Conservation (phyloP, 1,139 yeast genomes). For the Hyphopichia fennica region DNA sequence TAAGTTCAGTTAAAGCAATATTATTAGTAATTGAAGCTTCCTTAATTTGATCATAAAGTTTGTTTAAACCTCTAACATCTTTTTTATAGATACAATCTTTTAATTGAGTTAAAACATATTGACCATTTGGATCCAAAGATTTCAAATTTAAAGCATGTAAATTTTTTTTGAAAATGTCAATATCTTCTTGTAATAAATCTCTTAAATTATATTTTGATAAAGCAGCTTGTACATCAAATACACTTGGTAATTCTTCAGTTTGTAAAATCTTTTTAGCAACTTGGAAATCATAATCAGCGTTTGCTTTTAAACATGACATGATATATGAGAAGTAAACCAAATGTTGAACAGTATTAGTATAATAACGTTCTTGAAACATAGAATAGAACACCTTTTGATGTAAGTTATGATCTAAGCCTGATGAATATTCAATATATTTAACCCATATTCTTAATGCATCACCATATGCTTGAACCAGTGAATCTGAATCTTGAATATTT, state of each 20-base stretch:
- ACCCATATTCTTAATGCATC: conserved; percentile 36
- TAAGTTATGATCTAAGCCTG: conserved; percentile 11
- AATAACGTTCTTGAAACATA: conserved; percentile 12
- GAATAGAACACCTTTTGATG: conserved; percentile 10
- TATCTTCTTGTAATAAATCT: conserved; percentile 10
- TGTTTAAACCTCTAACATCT: conserved; percentile 20
- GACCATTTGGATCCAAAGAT: conserved; percentile 38
- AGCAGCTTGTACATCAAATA: conserved; percentile 18
- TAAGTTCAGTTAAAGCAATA: conserved; percentile 27
- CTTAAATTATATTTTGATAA: conserved; percentile 7
- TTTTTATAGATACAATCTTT: conserved; percentile 19
- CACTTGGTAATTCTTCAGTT: conserved; percentile 24
- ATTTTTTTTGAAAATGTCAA: conserved; percentile 12
- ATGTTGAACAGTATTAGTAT: conserved; percentile 19
- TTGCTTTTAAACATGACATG: conserved; percentile 26
- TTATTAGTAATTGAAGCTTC: conserved; percentile 23
- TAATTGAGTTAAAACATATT: conserved; percentile 21
- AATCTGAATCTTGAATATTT: conserved; percentile 9
- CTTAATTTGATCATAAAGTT: conserved; percentile 24
- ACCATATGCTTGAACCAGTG: conserved; percentile 16
- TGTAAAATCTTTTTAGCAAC: conserved; percentile 33
- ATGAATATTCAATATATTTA: conserved; percentile 27
- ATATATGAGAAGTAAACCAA: conserved; percentile 38
- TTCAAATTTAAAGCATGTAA: conserved; percentile 14
- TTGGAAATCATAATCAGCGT: conserved; percentile 20